Evolutionary conservation across 2,329 filamentous ascomycete genomes (phyloP).

Genomic region (Bretziella fagacearum): DNA sequence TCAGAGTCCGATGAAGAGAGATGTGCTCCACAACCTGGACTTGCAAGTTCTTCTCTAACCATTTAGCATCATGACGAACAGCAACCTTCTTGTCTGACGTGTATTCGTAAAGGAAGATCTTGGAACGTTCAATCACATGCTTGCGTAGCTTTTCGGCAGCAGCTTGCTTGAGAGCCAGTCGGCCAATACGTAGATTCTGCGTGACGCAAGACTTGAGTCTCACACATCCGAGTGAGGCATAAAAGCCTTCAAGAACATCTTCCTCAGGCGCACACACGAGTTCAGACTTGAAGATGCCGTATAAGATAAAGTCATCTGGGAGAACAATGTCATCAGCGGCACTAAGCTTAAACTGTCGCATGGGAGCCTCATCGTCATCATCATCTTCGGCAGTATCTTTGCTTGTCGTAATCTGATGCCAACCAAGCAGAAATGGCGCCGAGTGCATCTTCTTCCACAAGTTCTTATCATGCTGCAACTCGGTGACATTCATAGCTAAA

Average conservation of each 20-base stretch:
- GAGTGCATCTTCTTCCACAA: slow-evolving; percentile 60
- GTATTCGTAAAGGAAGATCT: slow-evolving; percentile 73
- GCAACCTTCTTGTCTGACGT: slow-evolving; percentile 51
- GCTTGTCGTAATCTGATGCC: slow-evolving; percentile 27
- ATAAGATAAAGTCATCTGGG: slow-evolving; percentile 76
- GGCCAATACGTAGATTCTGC: slow-evolving; percentile 58
- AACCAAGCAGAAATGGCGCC: slow-evolving; percentile 66
- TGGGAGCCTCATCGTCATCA: slow-evolving; percentile 41
- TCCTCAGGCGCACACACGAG: slow-evolving; percentile 82
- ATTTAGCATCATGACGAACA: slow-evolving; percentile 76
- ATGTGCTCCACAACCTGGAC: slow-evolving; percentile 68
- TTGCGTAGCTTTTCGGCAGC: slow-evolving; percentile 54
- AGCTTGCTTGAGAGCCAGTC: slow-evolving; percentile 47
- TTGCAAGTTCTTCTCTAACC: slow-evolving; percentile 71
- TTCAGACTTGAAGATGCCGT: slow-evolving; percentile 69
- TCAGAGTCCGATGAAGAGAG: slow-evolving; percentile 56
- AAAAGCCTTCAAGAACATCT: slow-evolving; percentile 70
- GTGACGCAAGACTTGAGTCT: slow-evolving; percentile 62
- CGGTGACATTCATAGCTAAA: slow-evolving; percentile 53
- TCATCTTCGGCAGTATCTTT: slow-evolving; percentile 20
- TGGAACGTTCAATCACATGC: slow-evolving; percentile 71
- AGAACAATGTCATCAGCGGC: slow-evolving; percentile 57
- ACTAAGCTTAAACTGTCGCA: slow-evolving; percentile 66
- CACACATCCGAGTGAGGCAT: slow-evolving; percentile 60
- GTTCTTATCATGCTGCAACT: slow-evolving; percentile 60